Evolutionary conservation across 2,329 filamentous ascomycete genomes (phyloP).

Genomic region (Xylariaceae sp.): DNA sequence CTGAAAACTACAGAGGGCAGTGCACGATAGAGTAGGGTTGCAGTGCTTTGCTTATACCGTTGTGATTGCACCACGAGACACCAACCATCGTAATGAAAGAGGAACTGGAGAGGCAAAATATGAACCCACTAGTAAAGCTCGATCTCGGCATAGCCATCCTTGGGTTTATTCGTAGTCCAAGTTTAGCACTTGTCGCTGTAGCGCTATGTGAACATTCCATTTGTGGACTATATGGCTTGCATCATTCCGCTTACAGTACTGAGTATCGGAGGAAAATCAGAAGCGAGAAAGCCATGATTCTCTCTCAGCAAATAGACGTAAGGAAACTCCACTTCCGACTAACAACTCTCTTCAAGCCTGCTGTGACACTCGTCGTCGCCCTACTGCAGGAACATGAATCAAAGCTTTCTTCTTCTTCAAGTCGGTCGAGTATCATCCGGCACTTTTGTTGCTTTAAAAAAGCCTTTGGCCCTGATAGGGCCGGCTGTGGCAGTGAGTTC

Average conservation of each 20-base stretch:
- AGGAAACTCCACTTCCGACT: constrained; percentile 22
- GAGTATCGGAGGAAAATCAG: constrained; percentile 15
- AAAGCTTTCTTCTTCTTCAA: too few relatives aligned
- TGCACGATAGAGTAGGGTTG: constrained; percentile 19
- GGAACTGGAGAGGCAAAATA: constrained; percentile 4
- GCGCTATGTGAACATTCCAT: background rate
- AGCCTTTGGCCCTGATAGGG: too few relatives aligned
- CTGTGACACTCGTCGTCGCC: constrained; percentile 32
- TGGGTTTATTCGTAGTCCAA: constrained; percentile 3
- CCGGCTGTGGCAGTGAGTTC: constrained; percentile 22
- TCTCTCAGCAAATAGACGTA: constrained; percentile 19
- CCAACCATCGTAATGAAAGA: background rate
- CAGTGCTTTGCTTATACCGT: constrained; percentile 16
- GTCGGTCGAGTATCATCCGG: too few relatives aligned
- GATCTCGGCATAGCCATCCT: background rate
- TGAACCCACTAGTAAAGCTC: constrained; percentile 6
- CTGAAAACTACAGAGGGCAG: constrained; percentile 22
- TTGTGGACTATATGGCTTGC: too few relatives aligned
- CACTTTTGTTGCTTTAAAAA: too few relatives aligned
- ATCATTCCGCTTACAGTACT: constrained; percentile 2
- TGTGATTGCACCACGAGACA: constrained; percentile 1
- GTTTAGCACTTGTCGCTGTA: constrained; percentile 2
- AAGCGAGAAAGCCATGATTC: constrained; percentile 15
- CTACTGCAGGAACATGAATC: constrained; percentile 40
- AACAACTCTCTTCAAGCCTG: constrained; percentile 9